A percentile compares a stretch with the other conserved stretches of the same genome.
Conservation (phyloP, 257 asterid genomes). For the Solanum sparsipilum region DNA sequence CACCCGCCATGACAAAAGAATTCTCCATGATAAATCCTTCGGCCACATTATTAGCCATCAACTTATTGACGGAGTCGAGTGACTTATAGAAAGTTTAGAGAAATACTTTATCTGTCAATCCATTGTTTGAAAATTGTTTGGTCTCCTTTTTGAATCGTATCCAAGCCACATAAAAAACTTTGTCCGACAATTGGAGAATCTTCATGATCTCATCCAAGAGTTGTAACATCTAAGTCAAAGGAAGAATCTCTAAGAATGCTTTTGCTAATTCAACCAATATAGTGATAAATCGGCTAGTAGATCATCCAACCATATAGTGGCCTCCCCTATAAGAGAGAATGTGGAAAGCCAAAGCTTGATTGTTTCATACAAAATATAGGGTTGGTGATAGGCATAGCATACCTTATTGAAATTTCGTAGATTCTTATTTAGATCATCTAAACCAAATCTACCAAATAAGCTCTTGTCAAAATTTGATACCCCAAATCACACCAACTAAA, state of each 20-base stretch:
- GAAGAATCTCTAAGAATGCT: no score
- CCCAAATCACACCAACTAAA: background rate
- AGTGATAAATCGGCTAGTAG: no score
- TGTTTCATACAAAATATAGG: background rate
- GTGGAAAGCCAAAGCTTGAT: no score
- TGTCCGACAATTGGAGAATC: background rate
- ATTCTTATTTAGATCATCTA: background rate
- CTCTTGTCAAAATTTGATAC: background rate
- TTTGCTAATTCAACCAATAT: background rate
- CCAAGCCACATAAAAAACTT: background rate
- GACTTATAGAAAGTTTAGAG: background rate
- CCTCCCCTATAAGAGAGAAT: no score
- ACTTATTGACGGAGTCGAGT: no score
- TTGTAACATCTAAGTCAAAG: background rate
- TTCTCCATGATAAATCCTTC: background rate
- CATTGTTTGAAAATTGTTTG: background rate
- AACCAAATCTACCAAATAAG: background rate
- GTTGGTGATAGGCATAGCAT: background rate
- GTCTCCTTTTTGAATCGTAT: background rate
- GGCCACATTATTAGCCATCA: background rate
- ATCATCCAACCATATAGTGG: background rate
- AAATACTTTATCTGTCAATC: no score
- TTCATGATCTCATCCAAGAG: background rate
- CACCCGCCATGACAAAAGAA: background rate
- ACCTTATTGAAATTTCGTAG: background rate